Conservation (phyloP, 1,139 yeast genomes). For the Magnusiomyces ingens region DNA sequence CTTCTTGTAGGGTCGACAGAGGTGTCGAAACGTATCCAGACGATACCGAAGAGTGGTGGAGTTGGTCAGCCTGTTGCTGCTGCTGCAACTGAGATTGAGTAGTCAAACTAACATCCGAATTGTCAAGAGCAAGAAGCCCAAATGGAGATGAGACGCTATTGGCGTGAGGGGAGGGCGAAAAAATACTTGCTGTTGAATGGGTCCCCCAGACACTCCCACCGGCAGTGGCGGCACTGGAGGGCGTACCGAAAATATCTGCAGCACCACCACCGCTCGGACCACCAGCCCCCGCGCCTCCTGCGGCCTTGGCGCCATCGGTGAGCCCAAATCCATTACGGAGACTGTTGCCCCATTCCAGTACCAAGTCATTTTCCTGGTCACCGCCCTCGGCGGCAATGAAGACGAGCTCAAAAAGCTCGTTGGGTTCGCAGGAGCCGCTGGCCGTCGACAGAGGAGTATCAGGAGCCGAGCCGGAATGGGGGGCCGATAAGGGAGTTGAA, state of each 20-base stretch:
- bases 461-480: background rate
- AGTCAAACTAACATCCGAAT: background rate
- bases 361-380: slow-evolving; percentile 52
- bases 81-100: background rate
- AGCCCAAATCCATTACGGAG: slow-evolving; percentile 34
- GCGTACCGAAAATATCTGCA: slow-evolving; percentile 52
- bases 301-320: slow-evolving; percentile 52
- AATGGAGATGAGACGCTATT: too few species aligned
- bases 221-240: background rate
- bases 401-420: slow-evolving; percentile 14
- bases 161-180: too few species aligned
- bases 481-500: background rate
- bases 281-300: slow-evolving; percentile 48
- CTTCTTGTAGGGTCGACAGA: slow-evolving; percentile 15
- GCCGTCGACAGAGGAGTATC: background rate
- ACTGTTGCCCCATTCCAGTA: slow-evolving; percentile 52
- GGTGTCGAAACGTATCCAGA: slow-evolving; percentile 9
- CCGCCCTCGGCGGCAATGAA: slow-evolving; percentile 60
- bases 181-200: too few species aligned
- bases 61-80: background rate
- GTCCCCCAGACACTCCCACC: background rate
- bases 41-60: too few species aligned
- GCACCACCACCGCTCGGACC: slow-evolving; percentile 73
- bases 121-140: too few species aligned
- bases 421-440: background rate